Percentiles rank a stretch among this genome's conserved stretches.
Evolutionary conservation across 75 land plant genomes (phyloP).

Genomic region (Pinus albicaulis): DNA sequence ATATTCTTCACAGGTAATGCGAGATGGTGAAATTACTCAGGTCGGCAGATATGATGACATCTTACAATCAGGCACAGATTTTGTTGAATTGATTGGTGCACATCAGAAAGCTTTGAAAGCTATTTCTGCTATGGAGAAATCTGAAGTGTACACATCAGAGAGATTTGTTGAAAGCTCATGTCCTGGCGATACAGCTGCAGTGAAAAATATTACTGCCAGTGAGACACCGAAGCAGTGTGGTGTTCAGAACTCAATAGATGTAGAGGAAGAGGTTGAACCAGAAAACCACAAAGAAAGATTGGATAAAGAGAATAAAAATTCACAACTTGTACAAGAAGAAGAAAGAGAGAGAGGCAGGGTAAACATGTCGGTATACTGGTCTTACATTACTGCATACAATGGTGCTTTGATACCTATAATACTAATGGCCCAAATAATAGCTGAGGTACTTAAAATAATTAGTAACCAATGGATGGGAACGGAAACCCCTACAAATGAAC

Average conservation of each 20-base stretch:
- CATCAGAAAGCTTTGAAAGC: constrained; percentile 35
- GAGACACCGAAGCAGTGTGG: not conserved
- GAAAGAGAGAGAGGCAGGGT: constrained; percentile 72
- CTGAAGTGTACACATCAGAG: not conserved
- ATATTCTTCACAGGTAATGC: constrained; percentile 59
- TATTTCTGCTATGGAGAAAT: not conserved
- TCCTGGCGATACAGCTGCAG: not conserved
- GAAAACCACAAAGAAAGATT: not conserved
- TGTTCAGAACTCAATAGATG: constrained; percentile 13
- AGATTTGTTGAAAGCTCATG: not conserved
- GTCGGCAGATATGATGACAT: constrained; percentile 38
- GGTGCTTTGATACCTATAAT: constrained; percentile 83
- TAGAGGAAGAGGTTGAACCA: constrained; percentile 17
- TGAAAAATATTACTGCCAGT: not conserved
- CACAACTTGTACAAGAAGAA: constrained; percentile 41
- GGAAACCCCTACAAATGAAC: constrained; percentile 40
- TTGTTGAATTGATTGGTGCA: constrained; percentile 40
- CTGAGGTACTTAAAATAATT: constrained; percentile 61
- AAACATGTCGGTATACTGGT: constrained; percentile 49
- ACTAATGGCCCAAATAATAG: constrained; percentile 52
- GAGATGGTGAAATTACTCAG: constrained; percentile 67
- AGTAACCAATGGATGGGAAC: constrained; percentile 89
- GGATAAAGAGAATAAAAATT: constrained; percentile 1
- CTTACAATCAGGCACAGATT: constrained; percentile 24
- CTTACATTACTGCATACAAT: constrained; percentile 57